Evolutionary conservation across 2,329 filamentous ascomycete species (phyloP), one percentile per base, ranked within the genome.

Genomic region (Thelonectria blattea): DNA sequence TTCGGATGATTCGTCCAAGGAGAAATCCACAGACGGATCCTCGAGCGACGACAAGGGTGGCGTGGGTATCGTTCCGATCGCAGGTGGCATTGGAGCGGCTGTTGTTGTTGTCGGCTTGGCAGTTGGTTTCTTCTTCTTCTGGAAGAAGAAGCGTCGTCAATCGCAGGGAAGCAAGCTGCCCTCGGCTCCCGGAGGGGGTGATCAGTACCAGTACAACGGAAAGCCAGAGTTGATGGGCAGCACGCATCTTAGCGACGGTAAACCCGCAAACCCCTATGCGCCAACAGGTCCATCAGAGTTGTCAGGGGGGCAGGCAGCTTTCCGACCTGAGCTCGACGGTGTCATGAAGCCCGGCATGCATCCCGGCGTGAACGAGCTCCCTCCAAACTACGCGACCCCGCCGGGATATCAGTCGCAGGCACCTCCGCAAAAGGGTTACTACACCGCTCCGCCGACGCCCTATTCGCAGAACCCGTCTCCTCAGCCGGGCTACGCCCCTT

Each of bases 111-210:
- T 71, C 8, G 66, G 68, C 10, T 65, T 74, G 5, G 73, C 72
- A 6, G 69, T 65, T 0, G 73, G 72, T 0, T 61, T 72, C 0
- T 72, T 76, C 22, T 72, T 81, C 56, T 75, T 80, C 66, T 72
- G 80, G 43, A 66, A 77, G 22, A 74, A 70, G 43, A 73, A 68
- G 39, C 74, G 72, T 30, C 73, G 69, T 24, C 69, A 61, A 20
- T 41, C 67, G n/a, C 45, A 46, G 10, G 72, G 70, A 39, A 61
- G 71, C 22, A 56, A 66, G 34, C 59, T 74, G 18, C 48, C 65
- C 1, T 56, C 58, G 3, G 60, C 62, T 14, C 39, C 37, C 24
- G 9, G 24, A 6, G 42, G 57, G n/a, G 42, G 55, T 14, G 50
- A 63, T 9, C 43, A 66, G 37, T 56, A 59, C 20, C 53, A 70